Percentiles rank a stretch among this genome's conserved stretches.
These are phyloP conservation scores for Colletotrichum simmondsii DNA, from an alignment of 2,329 filamentous ascomycete species.

Conservation along the genomic window DNA sequence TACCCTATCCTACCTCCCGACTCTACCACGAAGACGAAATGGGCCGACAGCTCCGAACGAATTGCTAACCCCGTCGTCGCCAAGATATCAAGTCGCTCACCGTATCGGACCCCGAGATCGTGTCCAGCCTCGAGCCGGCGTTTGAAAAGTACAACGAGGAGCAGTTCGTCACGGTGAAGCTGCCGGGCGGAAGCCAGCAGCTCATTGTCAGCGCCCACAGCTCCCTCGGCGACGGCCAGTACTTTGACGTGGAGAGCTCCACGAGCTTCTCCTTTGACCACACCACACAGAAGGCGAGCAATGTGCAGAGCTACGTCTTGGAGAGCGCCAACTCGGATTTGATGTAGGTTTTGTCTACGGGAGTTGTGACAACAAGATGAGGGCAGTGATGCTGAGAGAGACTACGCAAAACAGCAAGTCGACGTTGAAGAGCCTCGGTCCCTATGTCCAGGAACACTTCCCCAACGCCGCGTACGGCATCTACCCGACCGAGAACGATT, in stretches of 20 bases:
- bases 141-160: slow-evolving; percentile 97
- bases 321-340: slow-evolving; percentile 83
- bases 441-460: slow-evolving; percentile 90
- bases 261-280: slow-evolving; percentile 93
- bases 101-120: slow-evolving; percentile 72
- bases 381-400: slow-evolving; percentile 34
- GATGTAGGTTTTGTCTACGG: slow-evolving; percentile 70
- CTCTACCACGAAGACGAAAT: not conserved
- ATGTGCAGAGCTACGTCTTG: slow-evolving; percentile 80
- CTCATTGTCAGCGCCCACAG: slow-evolving; percentile 92
- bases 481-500: slow-evolving; percentile 82
- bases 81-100: slow-evolving; percentile 92
- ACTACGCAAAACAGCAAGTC: slow-evolving; percentile 71
- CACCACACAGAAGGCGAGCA: slow-evolving; percentile 84
- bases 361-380: not conserved
- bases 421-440: slow-evolving; percentile 78
- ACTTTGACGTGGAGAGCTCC: slow-evolving; percentile 90
- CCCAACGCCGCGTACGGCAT: slow-evolving; percentile 83
- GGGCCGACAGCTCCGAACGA: not conserved
- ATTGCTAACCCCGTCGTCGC: slow-evolving; percentile 27
- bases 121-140: slow-evolving; percentile 80
- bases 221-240: slow-evolving; percentile 80
- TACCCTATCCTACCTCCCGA: not conserved
- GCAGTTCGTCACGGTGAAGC: slow-evolving; percentile 88
- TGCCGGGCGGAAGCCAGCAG: slow-evolving; percentile 82